These are phyloP conservation scores for Akebia trifoliata DNA, from an alignment of 164 flowering plant genomes.

Conservation along the genomic window DNA sequence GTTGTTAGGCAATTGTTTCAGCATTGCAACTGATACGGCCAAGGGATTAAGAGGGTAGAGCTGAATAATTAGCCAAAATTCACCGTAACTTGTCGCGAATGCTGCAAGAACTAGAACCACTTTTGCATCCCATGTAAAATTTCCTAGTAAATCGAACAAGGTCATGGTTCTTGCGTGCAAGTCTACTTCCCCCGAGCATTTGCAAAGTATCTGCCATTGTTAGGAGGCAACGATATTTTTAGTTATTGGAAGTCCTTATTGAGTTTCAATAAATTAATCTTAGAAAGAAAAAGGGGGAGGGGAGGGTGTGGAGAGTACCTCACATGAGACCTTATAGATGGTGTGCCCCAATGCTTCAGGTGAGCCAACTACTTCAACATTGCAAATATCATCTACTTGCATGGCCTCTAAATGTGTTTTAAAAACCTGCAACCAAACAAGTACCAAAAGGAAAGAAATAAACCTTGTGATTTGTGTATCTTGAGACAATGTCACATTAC, in stretches of 20 bases:
- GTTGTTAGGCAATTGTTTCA: slow-evolving; percentile 41
- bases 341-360: slow-evolving; percentile 32
- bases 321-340: slow-evolving; percentile 34
- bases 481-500: too few species aligned
- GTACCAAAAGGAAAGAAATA: too few species aligned
- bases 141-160: slow-evolving; percentile 47
- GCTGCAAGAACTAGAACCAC: slow-evolving; percentile 58
- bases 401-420: slow-evolving; percentile 14
- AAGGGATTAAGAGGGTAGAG: slow-evolving; percentile 33
- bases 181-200: slow-evolving; percentile 27
- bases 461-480: too few species aligned
- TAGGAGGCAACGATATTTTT: too few species aligned
- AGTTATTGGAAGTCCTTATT: too few species aligned
- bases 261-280: too few species aligned
- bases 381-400: slow-evolving; percentile 2
- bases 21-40: slow-evolving; percentile 42
- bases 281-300: background rate
- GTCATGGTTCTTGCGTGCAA: slow-evolving; percentile 38
- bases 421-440: slow-evolving; percentile 33
- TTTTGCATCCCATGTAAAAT: slow-evolving; percentile 69
- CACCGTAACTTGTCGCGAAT: slow-evolving; percentile 54
- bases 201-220: slow-evolving; percentile 39
- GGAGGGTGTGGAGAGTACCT: slow-evolving; percentile 32
- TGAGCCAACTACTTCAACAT: slow-evolving; percentile 25
- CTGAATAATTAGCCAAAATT: slow-evolving; percentile 48